Evolutionary conservation across 2,329 filamentous ascomycete genomes (phyloP), one percentile per base, ranked within the genome.

Genomic region (Penicillium sp.): DNA sequence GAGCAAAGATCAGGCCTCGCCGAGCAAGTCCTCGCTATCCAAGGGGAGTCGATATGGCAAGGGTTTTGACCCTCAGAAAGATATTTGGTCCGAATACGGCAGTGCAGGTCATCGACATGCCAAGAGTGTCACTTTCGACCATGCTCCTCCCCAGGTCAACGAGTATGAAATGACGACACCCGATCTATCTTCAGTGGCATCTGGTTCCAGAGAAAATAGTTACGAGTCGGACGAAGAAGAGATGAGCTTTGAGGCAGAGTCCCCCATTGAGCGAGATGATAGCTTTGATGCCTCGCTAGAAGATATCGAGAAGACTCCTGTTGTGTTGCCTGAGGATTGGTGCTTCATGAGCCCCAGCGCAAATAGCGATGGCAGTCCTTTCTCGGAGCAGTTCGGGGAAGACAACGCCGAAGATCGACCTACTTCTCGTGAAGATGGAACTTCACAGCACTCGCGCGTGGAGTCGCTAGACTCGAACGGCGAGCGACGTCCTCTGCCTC

Each of bases 141-240:
- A 86, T 31, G 90, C 89, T 2, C 92, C 92, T 18, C 93, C 93
- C 19, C 88, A 95, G 66, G 81, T 99, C 63, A 95, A 97, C 66
- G 93, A 99, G 72, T 99, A 97, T 69, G 93, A 97, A 72, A 91
- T 96, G 87, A 88, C 89, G 29, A 99, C 93, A 2, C 93, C 93
- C 10, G 93, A 96, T 65, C 82, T 95, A n/a, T 96, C 92, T 1
- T 95, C 91, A 0, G 79, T 95, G 19, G 89, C 88, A 22, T 92
- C 88, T 41, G 90, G 87, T 59, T 97, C 92, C 11, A 86, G 92
- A 8, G 89, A 96, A 64, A 89, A 90, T 35, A 97, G 92, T 73
- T 96, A 88, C 67, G 91, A 96, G 54, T 92, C 89, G 0, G 76
- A 77, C 2, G 83, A 88, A 28, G 86, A 89, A 34, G 86, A 90